Percentiles rank a stretch among this genome's conserved stretches.
Conservation (phyloP, 2,329 filamentous ascomycete genomes). For the Trichophyton verrucosum region DNA sequence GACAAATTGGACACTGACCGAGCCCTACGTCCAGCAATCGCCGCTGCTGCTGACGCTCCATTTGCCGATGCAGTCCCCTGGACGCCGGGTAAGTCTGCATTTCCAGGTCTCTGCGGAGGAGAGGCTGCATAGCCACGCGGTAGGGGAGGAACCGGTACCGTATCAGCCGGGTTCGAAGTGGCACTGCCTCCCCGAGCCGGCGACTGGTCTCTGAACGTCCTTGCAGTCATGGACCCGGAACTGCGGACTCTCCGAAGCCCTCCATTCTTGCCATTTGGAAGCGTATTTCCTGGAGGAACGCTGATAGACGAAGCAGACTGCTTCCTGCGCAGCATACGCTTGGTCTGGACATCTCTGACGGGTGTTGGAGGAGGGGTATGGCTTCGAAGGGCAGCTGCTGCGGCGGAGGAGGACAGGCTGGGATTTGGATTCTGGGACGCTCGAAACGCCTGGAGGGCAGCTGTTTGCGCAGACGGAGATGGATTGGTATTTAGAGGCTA, state of each 20-base stretch:
- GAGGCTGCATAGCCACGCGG: slow-evolving; percentile 39
- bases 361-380: slow-evolving; percentile 65
- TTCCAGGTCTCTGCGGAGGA: slow-evolving; percentile 34
- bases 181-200: slow-evolving; percentile 38
- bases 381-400: slow-evolving; percentile 73
- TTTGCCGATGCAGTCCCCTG: slow-evolving; percentile 37
- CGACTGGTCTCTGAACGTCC: slow-evolving; percentile 72
- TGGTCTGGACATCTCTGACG: slow-evolving; percentile 74
- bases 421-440: slow-evolving; percentile 52
- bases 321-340: slow-evolving; percentile 63
- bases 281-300: slow-evolving; percentile 35
- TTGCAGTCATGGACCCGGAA: slow-evolving; percentile 71
- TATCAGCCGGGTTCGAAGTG: slow-evolving; percentile 37
- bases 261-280: slow-evolving; percentile 25
- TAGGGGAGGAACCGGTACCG: slow-evolving; percentile 60
- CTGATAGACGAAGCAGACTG: slow-evolving; percentile 58
- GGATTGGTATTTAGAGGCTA: slow-evolving; percentile 54
- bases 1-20: slow-evolving; percentile 14
- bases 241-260: slow-evolving; percentile 55
- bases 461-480: slow-evolving; percentile 62
- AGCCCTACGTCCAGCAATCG: slow-evolving; percentile 25
- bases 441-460: slow-evolving; percentile 70
- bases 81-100: slow-evolving; percentile 39
- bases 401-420: slow-evolving; percentile 59
- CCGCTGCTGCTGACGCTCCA: slow-evolving; percentile 31